Percentiles rank a stretch among this genome's conserved stretches.
These are phyloP conservation scores for Blepharisma stoltei DNA, from an alignment of 73 alveolate species.

Conservation along the genomic window DNA sequence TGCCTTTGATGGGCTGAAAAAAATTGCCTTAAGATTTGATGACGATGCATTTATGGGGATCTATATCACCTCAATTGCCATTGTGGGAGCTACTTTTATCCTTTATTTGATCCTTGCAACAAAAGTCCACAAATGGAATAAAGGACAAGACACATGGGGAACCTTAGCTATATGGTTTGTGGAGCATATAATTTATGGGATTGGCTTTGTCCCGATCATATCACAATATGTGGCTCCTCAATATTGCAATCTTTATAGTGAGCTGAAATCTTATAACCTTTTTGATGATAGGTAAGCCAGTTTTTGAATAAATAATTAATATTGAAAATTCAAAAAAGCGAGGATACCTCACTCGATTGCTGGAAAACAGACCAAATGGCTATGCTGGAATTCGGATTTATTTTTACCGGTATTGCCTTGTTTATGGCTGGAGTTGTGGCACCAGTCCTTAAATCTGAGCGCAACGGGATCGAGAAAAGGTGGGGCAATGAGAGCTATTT, in stretches of 20 bases:
- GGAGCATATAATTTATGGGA: constrained; percentile 13
- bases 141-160: background rate
- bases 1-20: background rate
- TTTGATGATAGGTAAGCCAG: no score
- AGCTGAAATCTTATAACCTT: background rate
- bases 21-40: constrained; percentile 19
- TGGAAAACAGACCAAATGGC: constrained; percentile 21
- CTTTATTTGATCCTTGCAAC: background rate
- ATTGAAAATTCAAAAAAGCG: no score
- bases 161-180: constrained; percentile 1
- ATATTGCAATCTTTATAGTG: background rate
- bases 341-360: background rate
- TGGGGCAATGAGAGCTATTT: constrained; percentile 22
- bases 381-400: background rate
- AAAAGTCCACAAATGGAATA: background rate
- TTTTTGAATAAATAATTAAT: no score
- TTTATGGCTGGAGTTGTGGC: constrained; percentile 14
- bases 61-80: background rate
- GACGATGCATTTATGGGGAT: background rate
- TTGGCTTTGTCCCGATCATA: constrained; percentile 5
- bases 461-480: constrained; percentile 18
- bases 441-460: constrained; percentile 2
- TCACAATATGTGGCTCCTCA: constrained; percentile 7
- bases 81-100: background rate
- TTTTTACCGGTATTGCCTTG: constrained; percentile 3